Base-by-base conservation (phyloP, 2,329 filamentous ascomycete species). In the Aaosphaeria pasadenensis region DNA sequence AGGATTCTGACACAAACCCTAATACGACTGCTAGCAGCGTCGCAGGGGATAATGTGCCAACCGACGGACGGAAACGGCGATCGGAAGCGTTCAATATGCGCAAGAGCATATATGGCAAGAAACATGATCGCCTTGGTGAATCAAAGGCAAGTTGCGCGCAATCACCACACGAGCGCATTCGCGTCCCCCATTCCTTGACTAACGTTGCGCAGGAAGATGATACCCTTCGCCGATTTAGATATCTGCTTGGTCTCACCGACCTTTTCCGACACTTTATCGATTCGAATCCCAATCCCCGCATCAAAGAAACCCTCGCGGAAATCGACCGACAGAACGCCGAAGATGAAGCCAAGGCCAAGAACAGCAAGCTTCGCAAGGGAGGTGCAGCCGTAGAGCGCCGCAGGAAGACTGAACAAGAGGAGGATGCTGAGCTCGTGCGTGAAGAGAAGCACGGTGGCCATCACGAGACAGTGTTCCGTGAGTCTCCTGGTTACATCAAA, bases 241-340 rank as follows among this genome's bases (percentile, higher is more conserved):
- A 99, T 69, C 82, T 99, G 1, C 82, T 99, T 11, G 95, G 95
- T 29, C 78, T 99, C 45, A 99, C 94, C 11, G 94, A 99, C 64
- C 79, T 99, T 17, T 99, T 99, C 77, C 90, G 95, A 56, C 94
- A 99, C 74, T 99, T 99, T 71, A 99, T 99, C 74, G 91, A 97
- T 67, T 90, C 91, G 6, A 99, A 96, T 66, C 92, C 91, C 5
- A 91, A 99, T 65, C 92, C 94, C 11, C 89, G 89, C 61, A 94
- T 97, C 63, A 89, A 92, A 61, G 89, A 95, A 49, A 90, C 96
- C 59, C 94, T 97, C 81, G 81, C 83, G 44, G 89, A 96, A 71
- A 96, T 97, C 63, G 94, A 99, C 71, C 86, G 89, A 42, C 91
- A 96, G 68, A 95, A 97, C 68, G 85, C 82, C 9, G 89, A 83